Base-by-base conservation (phyloP, 495 filamentous ascomycete genomes). In the Penicillium verhagenii region DNA sequence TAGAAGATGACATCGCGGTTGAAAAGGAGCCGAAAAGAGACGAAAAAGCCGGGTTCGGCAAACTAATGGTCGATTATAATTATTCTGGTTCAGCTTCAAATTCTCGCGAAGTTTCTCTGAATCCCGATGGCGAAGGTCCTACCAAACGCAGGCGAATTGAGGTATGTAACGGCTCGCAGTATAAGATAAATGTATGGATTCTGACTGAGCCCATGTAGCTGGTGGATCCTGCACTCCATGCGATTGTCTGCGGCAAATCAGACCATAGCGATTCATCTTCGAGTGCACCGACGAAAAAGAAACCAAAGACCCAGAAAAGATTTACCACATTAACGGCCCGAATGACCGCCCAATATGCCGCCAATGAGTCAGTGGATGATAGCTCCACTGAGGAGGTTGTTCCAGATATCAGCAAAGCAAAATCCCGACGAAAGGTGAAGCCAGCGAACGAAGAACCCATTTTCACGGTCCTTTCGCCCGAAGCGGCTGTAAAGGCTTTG, bases 261-360 rank as follows among this genome's bases (percentile, higher is more conserved):
- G 16, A 11, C 6, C 21, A 21, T 18, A 43, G 40, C 7, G 33
- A 28, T 6, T 58, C 40, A 31, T 31, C 50, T 9, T 56, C 48
- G 10, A 48, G 43, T 51, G 38, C 50, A 14, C 57, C 52, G 37
- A 3, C 57, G 6, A 61, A 61, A 40, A 77, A 78, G 56, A 68
- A 86, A 77, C 55, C 59, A 60, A 72, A 87, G 79, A 72, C 73
- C 16, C 80, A 78, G 25, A 96, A 88, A 72, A 92, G 90, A 65
- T 71, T 86, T 0, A 86, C 83, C 35, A 97, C 93, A 6, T 86
- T 97, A 49, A 97, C 93, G 2, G 91, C 87, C 48, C 74, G 87
- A 40, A 91, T 92, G 21, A 96, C 86, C 4, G 86, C 88, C 20
- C 83, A 84, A n/a, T 96, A 95, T 66, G 49, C 57, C 19, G 43